phyloP scores from a whole-genome alignment of 768 basidiomycete genomes.

The Psilocybe cubensis region DNA sequence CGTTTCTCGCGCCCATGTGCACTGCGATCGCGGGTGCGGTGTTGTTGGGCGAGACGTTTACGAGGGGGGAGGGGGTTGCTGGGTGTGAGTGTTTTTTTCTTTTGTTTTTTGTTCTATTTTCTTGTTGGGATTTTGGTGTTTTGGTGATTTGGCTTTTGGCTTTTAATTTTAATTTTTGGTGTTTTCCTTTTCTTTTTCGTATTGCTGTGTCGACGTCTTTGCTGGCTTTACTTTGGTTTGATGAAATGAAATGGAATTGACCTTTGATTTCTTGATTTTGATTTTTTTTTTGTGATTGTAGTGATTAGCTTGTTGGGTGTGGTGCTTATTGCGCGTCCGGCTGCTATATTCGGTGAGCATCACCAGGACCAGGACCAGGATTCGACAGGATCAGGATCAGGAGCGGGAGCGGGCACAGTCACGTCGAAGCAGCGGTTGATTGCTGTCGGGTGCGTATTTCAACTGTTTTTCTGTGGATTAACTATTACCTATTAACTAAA shows the following conservation, averaged over 20 bases:
- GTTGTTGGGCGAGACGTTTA: constrained; percentile 59
- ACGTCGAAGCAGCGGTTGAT: constrained; percentile 45
- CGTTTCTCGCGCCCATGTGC: constrained; percentile 72
- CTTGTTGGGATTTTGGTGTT: too few relatives aligned
- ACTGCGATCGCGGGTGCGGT: constrained; percentile 66
- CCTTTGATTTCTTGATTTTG: not conserved
- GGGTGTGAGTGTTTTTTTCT: constrained; percentile 32
- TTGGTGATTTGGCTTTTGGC: too few relatives aligned
- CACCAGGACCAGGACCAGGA: constrained; percentile 8
- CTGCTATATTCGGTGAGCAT: constrained; percentile 65
- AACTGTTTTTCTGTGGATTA: not conserved
- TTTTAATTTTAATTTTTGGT: too few relatives aligned
- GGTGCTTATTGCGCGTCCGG: constrained; percentile 79
- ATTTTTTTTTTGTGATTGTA: constrained; percentile 18
- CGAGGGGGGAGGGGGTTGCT: constrained; percentile 55
- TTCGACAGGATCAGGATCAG: not conserved
- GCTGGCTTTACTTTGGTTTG: not conserved
- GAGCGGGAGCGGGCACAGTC: constrained; percentile 25
- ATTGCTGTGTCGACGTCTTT: not conserved
- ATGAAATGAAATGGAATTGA: not conserved
- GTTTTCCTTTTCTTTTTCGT: not conserved
- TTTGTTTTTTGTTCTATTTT: not conserved
- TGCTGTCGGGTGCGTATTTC: not conserved
- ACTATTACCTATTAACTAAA: not conserved
- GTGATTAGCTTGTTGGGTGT: constrained; percentile 77